Evolutionary conservation across 805 yeast genomes (phyloP).

Genomic region (Saccharomycopsis amapae): DNA sequence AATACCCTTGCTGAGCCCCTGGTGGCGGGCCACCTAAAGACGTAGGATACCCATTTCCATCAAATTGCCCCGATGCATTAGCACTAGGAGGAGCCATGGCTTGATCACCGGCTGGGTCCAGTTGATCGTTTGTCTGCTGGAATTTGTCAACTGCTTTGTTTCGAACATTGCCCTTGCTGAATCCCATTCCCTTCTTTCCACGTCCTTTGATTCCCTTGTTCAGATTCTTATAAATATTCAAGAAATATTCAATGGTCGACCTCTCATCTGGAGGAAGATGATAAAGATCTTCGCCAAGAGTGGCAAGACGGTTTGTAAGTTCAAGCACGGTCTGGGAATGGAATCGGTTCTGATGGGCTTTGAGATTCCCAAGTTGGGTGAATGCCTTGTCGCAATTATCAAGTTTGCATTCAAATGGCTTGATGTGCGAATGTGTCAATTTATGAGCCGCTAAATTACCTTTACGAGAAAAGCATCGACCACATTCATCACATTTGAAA

Average conservation of each 20-base stretch:
- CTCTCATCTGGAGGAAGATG: constrained; percentile 54
- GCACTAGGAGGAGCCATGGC: too few relatives aligned
- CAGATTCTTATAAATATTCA: constrained; percentile 76
- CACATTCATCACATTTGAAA: constrained; percentile 70
- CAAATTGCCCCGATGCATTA: too few relatives aligned
- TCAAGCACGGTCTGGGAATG: constrained; percentile 65
- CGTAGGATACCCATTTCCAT: too few relatives aligned
- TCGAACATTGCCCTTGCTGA: too few relatives aligned
- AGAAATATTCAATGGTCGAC: constrained; percentile 68
- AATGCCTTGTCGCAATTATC: constrained; percentile 80
- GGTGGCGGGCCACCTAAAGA: too few relatives aligned
- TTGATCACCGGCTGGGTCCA: too few relatives aligned
- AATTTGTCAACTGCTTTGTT: too few relatives aligned
- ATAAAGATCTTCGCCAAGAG: constrained; percentile 43
- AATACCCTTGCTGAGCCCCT: too few relatives aligned
- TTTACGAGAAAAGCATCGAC: constrained; percentile 73
- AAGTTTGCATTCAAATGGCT: constrained; percentile 73
- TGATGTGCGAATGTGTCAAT: constrained; percentile 70
- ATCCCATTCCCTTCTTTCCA: constrained; percentile 57
- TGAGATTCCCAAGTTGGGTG: constrained; percentile 88
- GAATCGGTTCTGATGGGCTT: constrained; percentile 89
- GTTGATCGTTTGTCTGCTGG: too few relatives aligned
- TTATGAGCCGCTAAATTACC: constrained; percentile 88
- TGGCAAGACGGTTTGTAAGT: constrained; percentile 62
- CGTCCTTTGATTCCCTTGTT: constrained; percentile 90